A percentile compares a stretch with the other conserved stretches of the same genome.
These are phyloP conservation scores for Sugiyamaella sp. DNA, from an alignment of 1,139 yeast species.

Conservation along the genomic window DNA sequence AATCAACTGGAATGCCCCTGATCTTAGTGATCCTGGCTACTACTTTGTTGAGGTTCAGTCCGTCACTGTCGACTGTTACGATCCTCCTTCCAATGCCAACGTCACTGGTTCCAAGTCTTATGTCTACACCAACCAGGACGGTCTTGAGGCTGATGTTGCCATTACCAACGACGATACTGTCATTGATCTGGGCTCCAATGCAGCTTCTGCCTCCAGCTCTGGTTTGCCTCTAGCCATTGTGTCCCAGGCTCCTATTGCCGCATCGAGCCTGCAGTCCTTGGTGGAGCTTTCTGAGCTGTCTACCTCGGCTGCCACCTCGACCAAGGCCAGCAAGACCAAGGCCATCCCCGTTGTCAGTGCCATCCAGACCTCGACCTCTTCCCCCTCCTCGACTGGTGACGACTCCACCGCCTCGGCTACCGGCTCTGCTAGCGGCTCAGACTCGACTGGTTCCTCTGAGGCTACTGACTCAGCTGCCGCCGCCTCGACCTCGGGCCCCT, in stretches of 20 bases:
- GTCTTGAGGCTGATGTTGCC: slow-evolving; percentile 44
- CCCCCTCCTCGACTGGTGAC: slow-evolving; percentile 19
- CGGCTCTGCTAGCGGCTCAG: slow-evolving; percentile 19
- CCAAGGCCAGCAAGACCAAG: slow-evolving; percentile 22
- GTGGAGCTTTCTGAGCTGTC: slow-evolving; percentile 17
- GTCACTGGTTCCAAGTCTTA: slow-evolving; percentile 52
- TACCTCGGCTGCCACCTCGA: slow-evolving; percentile 15
- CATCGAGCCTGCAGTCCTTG: slow-evolving; percentile 2
- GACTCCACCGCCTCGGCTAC: slow-evolving; percentile 19
- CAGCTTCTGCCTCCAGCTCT: slow-evolving; percentile 14
- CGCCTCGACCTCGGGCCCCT: neutral
- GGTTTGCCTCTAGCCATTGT: slow-evolving; percentile 18
- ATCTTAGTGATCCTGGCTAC: slow-evolving; percentile 74
- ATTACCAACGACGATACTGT: slow-evolving; percentile 23
- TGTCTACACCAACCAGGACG: slow-evolving; percentile 53
- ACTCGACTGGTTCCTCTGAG: slow-evolving; percentile 22
- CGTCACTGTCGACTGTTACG: slow-evolving; percentile 68
- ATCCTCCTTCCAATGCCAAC: slow-evolving; percentile 58
- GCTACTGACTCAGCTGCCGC: slow-evolving; percentile 24
- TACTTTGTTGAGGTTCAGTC: slow-evolving; percentile 67
- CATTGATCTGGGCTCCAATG: slow-evolving; percentile 6
- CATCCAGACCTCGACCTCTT: slow-evolving; percentile 27
- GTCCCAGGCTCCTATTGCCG: slow-evolving; percentile 9
- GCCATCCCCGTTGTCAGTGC: slow-evolving; percentile 33
- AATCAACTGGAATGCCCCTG: slow-evolving; percentile 82